Conservation (phyloP, 1,284 basidiomycete species). For the Cutaneotrichosporon sp. region DNA sequence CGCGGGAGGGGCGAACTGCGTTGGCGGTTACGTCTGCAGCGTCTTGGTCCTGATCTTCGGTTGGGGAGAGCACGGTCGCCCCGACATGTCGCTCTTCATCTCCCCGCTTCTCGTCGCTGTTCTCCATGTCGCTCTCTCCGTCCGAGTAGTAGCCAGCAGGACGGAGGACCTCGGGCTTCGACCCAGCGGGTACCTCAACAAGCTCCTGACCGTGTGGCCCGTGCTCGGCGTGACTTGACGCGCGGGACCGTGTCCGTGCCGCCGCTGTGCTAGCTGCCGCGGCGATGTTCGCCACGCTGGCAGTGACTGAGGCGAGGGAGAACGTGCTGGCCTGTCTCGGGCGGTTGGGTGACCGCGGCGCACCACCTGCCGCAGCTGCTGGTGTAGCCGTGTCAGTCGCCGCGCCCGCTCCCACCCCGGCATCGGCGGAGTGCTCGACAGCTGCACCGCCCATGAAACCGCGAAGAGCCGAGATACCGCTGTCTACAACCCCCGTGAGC, state of each 20-base stretch:
- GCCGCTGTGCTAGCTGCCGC: slow-evolving; percentile 38
- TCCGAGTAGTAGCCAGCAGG: slow-evolving; percentile 21
- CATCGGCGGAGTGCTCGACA: not conserved
- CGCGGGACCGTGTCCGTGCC: slow-evolving; percentile 34
- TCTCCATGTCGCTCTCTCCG: not conserved
- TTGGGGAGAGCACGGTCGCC: slow-evolving; percentile 28
- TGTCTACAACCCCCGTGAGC: slow-evolving; percentile 74
- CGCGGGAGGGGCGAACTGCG: slow-evolving; percentile 28
- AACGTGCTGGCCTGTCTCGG: slow-evolving; percentile 59
- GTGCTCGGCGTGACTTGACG: slow-evolving; percentile 49
- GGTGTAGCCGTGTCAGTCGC: no score
- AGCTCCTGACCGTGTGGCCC: slow-evolving; percentile 44
- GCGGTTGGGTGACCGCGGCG: not conserved
- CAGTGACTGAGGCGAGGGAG: slow-evolving; percentile 72
- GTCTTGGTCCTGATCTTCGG: slow-evolving; percentile 44
- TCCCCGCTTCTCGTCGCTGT: not conserved
- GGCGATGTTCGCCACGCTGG: slow-evolving; percentile 56
- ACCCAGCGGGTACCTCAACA: slow-evolving; percentile 35
- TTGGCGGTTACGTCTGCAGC: no score
- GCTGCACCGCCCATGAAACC: slow-evolving; percentile 52
- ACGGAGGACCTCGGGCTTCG: slow-evolving; percentile 40
- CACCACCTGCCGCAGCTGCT: no score
- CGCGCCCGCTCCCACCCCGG: no score
- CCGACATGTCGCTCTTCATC: not conserved
- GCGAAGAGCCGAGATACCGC: slow-evolving; percentile 62